A percentile compares a stretch with the other conserved stretches of the same genome.
These are phyloP conservation scores for apple (Malus domestica) DNA, from an alignment of 306 rosid genomes.

Conservation along the genomic window DNA sequence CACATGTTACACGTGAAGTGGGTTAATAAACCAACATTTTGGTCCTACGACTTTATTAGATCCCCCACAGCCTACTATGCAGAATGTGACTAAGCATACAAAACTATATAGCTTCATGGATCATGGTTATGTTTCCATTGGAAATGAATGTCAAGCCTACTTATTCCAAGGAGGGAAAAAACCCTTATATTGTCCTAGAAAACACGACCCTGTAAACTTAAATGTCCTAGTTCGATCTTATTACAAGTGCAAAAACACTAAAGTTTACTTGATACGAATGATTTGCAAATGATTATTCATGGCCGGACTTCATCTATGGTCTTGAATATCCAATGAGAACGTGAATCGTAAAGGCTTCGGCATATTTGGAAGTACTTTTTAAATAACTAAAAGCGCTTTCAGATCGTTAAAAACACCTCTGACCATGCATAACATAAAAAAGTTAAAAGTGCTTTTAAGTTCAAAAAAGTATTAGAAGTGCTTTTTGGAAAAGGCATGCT, in stretches of 20 bases:
- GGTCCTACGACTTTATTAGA: neutral
- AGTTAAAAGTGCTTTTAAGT: no score
- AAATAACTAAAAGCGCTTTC: no score
- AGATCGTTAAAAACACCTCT: no score
- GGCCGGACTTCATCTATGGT: neutral
- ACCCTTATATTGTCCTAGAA: neutral
- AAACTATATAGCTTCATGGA: neutral
- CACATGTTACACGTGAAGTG: constrained; percentile 9
- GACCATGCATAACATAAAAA: no score
- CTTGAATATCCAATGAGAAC: neutral
- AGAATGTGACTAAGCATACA: neutral
- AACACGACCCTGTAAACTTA: neutral
- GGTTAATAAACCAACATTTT: constrained; percentile 4
- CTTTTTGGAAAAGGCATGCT: no score
- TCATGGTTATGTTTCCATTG: neutral
- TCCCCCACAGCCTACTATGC: neutral
- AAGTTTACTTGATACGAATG: neutral
- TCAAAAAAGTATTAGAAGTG: no score
- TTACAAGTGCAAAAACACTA: neutral
- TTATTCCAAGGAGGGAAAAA: neutral
- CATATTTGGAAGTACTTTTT: no score
- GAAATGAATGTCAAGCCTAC: neutral
- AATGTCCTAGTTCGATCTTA: neutral
- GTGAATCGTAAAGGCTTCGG: neutral
- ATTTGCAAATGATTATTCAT: neutral